Evolutionary conservation across 2,329 filamentous ascomycete genomes (phyloP), one percentile per base, ranked within the genome.

Genomic region (Fusarium sp.): DNA sequence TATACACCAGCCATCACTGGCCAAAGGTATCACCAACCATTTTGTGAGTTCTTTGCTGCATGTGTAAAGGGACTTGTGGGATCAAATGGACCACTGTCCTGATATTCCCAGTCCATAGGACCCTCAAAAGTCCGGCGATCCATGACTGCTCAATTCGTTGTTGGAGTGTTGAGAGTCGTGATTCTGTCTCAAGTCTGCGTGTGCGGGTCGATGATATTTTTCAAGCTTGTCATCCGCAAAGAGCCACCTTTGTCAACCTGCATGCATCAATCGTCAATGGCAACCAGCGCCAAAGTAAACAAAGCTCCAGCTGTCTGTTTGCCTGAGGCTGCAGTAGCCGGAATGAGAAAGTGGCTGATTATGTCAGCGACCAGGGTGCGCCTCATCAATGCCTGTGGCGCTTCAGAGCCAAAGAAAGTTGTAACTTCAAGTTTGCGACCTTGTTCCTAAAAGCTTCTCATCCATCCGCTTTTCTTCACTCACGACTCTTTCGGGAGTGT

Each of bases 51-150:
- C 76, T 81, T 86, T 1, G 85, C 84, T 40, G 88, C 85, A 72
- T 90, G 88, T 22, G 87, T 85, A 80, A 92, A 92, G 3, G 90
- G 90, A 72, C 90, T 91, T 11, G 88, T 89, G 20, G 86, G 86
- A 81, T 92, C 90, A 69, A 90, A 81, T 20, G 89, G 90, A 2
- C 87, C 89, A 57, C 84, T 81, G 70, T 85, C 86, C 76, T 91
- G 87, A 80, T 90, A 92, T 79, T 92, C 89, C 88, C 89, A 92
- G 76, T 92, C 90, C 90, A 92, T 92, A 72, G 85, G 90, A 70
- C 88, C 85, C 81, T 92, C 90, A 72, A 85, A 87, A 2, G 87
- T 90, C 76, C 90, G 85, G 74, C 85, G 85, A 63, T 89, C 86
- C 86, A 89, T 90, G 75, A 63, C 72, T 65, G 61, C 47, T 61